A percentile compares a stretch with the other conserved stretches of the same genome.
phyloP scores from a whole-genome alignment of 129 eudicot genomes.

The Centaurea solstitialis region DNA sequence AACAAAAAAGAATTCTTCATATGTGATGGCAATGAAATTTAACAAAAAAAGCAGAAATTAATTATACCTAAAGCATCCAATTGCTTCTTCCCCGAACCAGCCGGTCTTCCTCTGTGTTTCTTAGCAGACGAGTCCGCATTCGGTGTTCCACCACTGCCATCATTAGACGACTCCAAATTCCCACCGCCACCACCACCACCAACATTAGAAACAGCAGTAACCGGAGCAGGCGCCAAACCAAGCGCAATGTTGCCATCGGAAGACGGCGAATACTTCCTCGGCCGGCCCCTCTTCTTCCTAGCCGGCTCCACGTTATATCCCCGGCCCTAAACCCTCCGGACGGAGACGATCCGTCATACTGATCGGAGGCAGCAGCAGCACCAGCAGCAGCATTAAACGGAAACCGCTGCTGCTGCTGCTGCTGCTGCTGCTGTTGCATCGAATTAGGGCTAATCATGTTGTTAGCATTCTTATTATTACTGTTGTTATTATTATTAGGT shows the following conservation, averaged over 20 bases:
- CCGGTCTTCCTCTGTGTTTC: conserved; percentile 76
- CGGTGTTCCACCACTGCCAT: conserved; percentile 40
- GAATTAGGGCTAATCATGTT: conserved; percentile 28
- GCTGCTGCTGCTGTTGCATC: conserved; percentile 22
- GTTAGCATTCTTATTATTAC: conserved; percentile 30
- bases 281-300: conserved; percentile 72
- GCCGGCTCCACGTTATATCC: conserved; percentile 56
- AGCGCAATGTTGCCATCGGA: conserved; percentile 67
- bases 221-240: conserved; percentile 56
- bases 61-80: conserved; percentile 79
- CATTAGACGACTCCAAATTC: conserved; percentile 40
- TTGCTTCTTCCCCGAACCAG: conserved; percentile 80
- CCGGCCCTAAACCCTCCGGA: conserved; percentile 36
- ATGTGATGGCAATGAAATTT: not conserved
- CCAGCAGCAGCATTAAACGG: conserved; percentile 37
- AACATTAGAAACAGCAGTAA: conserved; percentile 23
- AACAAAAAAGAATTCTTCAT: not conserved
- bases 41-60: not conserved
- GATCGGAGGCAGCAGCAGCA: conserved; percentile 31
- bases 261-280: conserved; percentile 72
- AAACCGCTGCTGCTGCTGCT: conserved; percentile 33
- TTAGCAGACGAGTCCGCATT: conserved; percentile 42
- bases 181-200: conserved; percentile 13
- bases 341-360: conserved; percentile 54
- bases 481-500: conserved; percentile 25